Base-by-base conservation (phyloP, 2,329 filamentous ascomycete genomes). In the Parastagonospora avenae region DNA sequence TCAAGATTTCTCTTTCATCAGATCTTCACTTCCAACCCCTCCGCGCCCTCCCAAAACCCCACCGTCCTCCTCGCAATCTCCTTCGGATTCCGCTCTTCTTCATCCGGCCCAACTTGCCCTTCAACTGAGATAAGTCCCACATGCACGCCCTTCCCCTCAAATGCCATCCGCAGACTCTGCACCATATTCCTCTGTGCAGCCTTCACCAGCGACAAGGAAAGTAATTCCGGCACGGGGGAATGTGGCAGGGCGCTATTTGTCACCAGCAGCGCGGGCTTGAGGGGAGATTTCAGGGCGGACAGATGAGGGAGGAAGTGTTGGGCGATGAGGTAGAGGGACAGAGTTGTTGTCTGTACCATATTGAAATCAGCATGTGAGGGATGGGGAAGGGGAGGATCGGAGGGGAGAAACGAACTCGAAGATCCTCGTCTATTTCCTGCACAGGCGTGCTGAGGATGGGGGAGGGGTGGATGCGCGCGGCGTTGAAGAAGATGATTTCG, bases 401-500 rank as follows among this genome's bases (percentile, higher is more conserved):
- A 15, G 37, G 30, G 16, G 14, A 33, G 19, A 16, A 42, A 48
- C 52, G 15, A 61, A 82, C 80, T 62, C 76, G 77, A 46, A 83
- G 78, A 48, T 83, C 81, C 44, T 76, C 71, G 27, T 81, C 68
- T 8, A 84, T 76, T 12, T 79, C 76, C 37, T 76, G 68, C 2
- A 79, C 70, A 2, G 59, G 62, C 42, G 77, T 76, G 30, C 74
- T 69, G 6, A 83, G 63, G 1, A 80, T 68, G 2, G 72, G 66
- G 19, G 73, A 76, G 0, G 74, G 72, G 6, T 72, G 72, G 1
- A 83, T 77, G 0, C 78, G 66, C 2, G 81, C 81, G 0, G 81
- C 80, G 55, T 84, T 84, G 72, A 78, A 83, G 37, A 81, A 75
- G 3, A 83, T 70, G 16, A 77, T 77, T 40, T 81, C 77, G 1